Evolutionary conservation across 805 yeast genomes (phyloP).

Genomic region (Hanseniaspora vineae): DNA sequence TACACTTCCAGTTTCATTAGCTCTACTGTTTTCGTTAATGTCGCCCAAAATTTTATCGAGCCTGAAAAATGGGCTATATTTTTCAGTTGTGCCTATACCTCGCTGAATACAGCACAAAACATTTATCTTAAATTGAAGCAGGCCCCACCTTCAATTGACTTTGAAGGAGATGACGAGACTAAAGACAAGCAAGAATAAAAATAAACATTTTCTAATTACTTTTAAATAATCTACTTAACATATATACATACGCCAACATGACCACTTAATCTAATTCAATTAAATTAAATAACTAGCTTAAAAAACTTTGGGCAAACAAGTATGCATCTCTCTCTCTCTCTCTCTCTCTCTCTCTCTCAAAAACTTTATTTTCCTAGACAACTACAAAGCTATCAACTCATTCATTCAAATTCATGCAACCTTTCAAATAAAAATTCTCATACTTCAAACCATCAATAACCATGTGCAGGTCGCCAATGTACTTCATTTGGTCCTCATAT

Average conservation of each 20-base stretch:
- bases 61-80: constrained; percentile 17
- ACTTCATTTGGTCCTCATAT: not conserved
- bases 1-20: constrained; percentile 12
- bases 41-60: constrained; percentile 12
- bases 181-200: too few species aligned
- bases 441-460: not conserved
- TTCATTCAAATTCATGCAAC: not conserved
- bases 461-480: not conserved
- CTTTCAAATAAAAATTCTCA: not conserved
- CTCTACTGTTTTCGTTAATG: constrained; percentile 11
- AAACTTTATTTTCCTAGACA: too few species aligned
- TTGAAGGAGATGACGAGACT: too few species aligned
- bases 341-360: too few species aligned
- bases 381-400: too few species aligned
- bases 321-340: too few species aligned
- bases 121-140: constrained; percentile 10
- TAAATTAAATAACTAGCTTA: too few species aligned
- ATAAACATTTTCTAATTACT: too few species aligned
- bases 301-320: too few species aligned
- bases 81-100: constrained; percentile 15
- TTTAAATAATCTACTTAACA: too few species aligned
- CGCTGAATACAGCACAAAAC: constrained; percentile 13
- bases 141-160: not conserved
- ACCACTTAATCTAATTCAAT: too few species aligned
- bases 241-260: too few species aligned